Conservation (phyloP, 768 basidiomycete species). For the Lactarius psammicola region DNA sequence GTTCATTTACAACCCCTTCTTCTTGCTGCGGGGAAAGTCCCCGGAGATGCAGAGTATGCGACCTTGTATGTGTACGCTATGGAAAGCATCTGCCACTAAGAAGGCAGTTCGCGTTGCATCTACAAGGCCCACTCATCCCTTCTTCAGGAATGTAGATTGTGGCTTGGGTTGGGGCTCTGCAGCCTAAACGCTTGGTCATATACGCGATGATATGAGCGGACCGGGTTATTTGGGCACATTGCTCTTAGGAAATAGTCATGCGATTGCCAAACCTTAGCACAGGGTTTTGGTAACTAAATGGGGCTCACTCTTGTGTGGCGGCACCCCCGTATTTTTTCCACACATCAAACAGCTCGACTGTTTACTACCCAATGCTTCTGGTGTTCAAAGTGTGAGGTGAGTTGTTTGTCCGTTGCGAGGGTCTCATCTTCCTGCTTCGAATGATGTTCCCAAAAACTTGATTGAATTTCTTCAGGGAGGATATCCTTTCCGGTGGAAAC, state of each 20-base stretch:
- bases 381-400: slow-evolving; percentile 12
- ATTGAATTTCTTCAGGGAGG: slow-evolving; percentile 94
- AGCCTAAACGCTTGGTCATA: slow-evolving; percentile 44
- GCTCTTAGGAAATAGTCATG: slow-evolving; percentile 87
- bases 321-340: slow-evolving; percentile 59
- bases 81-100: slow-evolving; percentile 79
- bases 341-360: slow-evolving; percentile 28
- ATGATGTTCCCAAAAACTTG: slow-evolving; percentile 57
- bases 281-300: slow-evolving; percentile 71
- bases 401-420: slow-evolving; percentile 8
- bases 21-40: slow-evolving; percentile 90
- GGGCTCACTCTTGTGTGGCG: slow-evolving; percentile 86
- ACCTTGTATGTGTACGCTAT: slow-evolving; percentile 41
- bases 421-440: slow-evolving; percentile 27
- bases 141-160: slow-evolving; percentile 22
- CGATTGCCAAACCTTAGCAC: slow-evolving; percentile 55
- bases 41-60: slow-evolving; percentile 79
- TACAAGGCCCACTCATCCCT: slow-evolving; percentile 32
- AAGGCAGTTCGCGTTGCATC: slow-evolving; percentile 51
- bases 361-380: slow-evolving; percentile 39
- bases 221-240: slow-evolving; percentile 51
- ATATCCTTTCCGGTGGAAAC: slow-evolving; percentile 51
- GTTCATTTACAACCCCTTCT: slow-evolving; percentile 43
- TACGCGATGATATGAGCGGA: slow-evolving; percentile 78
- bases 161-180: slow-evolving; percentile 32